Evolutionary conservation across 208 protist species (phyloP).

Genomic region (Leishmania guyanensis): DNA sequence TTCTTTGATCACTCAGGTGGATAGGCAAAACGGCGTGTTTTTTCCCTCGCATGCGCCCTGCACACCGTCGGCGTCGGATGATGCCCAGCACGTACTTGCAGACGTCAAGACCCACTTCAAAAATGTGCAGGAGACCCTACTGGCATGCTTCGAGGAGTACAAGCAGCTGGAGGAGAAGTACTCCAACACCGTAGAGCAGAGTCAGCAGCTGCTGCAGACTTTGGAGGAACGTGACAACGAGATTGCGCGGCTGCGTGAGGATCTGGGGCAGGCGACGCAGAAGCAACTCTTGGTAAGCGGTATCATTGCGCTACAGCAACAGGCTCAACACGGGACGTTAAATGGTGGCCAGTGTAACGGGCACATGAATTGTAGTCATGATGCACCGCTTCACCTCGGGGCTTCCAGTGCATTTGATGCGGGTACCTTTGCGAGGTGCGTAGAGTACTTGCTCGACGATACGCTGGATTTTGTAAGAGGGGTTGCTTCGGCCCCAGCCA

Average conservation of each 20-base stretch:
- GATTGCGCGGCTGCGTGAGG: slow-evolving; percentile 21
- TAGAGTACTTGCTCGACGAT: slow-evolving; percentile 27
- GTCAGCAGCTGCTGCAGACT: slow-evolving; percentile 25
- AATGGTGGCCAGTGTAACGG: background rate
- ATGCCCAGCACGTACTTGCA: slow-evolving; percentile 8
- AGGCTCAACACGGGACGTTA: background rate
- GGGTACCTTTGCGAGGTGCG: background rate
- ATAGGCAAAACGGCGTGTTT: background rate
- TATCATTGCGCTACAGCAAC: background rate
- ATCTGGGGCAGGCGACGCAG: slow-evolving; percentile 1
- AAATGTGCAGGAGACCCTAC: slow-evolving; percentile 24
- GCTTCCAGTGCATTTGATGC: background rate
- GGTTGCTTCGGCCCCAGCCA: slow-evolving; percentile 1
- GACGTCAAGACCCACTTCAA: slow-evolving; percentile 33
- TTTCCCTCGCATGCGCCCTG: background rate
- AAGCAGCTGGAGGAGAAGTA: slow-evolving; percentile 36
- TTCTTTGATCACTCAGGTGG: background rate
- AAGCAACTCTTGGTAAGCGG: background rate
- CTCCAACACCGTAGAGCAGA: slow-evolving; percentile 33
- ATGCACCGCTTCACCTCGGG: background rate
- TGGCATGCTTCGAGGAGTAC: slow-evolving; percentile 36
- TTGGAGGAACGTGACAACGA: slow-evolving; percentile 21
- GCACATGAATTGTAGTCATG: background rate
- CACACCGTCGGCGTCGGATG: background rate
- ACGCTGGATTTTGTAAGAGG: slow-evolving; percentile 29